phyloP scores from a whole-genome alignment of 2,329 filamentous ascomycete species.

The Dichotomopilus funicola region DNA sequence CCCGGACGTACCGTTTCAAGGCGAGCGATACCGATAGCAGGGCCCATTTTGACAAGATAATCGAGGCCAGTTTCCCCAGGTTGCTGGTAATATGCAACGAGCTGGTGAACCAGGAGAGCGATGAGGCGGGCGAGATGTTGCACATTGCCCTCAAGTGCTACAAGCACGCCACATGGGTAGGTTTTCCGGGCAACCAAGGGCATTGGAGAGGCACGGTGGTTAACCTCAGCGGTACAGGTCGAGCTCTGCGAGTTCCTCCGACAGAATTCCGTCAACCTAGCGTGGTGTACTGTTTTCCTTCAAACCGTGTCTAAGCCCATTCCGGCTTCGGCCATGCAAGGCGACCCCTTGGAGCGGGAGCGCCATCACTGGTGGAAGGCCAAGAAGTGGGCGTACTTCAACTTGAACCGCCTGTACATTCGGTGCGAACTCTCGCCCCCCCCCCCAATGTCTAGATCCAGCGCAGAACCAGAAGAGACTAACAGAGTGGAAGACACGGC shows the following conservation, averaged over 20 bases:
- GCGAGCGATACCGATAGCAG: conserved; percentile 66
- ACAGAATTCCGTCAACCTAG: conserved; percentile 76
- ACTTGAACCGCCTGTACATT: conserved; percentile 91
- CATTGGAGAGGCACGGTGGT: conserved; percentile 11
- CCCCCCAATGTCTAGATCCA: not conserved
- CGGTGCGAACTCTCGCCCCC: conserved; percentile 43
- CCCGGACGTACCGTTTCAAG: conserved; percentile 93
- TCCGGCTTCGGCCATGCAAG: conserved; percentile 70
- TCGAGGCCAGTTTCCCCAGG: conserved; percentile 83
- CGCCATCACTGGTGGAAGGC: conserved; percentile 99
- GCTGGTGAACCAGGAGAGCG: conserved; percentile 80
- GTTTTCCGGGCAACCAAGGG: conserved; percentile 28
- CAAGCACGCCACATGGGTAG: conserved; percentile 94
- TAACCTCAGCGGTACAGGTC: conserved; percentile 51
- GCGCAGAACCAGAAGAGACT: conserved; percentile 15
- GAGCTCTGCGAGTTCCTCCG: conserved; percentile 75
- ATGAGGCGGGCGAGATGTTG: conserved; percentile 95
- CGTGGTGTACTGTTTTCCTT: conserved; percentile 94
- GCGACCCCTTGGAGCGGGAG: conserved; percentile 78
- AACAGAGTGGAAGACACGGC: conserved; percentile 61
- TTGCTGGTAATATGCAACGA: conserved; percentile 81
- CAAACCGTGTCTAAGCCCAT: conserved; percentile 80
- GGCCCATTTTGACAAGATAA: conserved; percentile 87
- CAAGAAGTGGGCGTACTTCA: conserved; percentile 99
- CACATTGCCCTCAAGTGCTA: conserved; percentile 93